Evolutionary conservation across 305 asterid genomes (phyloP).

Genomic region (Ajuga reptans): DNA sequence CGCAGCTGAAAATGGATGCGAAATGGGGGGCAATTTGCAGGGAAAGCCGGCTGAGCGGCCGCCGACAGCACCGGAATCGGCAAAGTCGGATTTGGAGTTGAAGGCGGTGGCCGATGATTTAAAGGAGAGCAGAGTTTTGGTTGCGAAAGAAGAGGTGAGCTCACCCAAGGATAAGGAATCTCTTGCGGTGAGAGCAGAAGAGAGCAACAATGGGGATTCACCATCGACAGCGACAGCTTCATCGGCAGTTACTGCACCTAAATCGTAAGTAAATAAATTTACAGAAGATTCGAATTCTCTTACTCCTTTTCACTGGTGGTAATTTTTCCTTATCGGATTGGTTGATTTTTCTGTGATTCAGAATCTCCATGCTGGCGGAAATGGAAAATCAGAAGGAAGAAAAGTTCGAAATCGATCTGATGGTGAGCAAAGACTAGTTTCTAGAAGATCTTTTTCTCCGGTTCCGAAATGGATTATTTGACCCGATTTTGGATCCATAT

Average conservation of each 20-base stretch:
- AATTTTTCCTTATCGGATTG: neutral
- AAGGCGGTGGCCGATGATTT: constrained; percentile 37
- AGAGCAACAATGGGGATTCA: constrained; percentile 34
- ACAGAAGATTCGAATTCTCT: neutral
- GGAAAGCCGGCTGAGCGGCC: constrained; percentile 19
- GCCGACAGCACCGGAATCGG: constrained; percentile 31
- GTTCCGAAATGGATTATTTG: neutral
- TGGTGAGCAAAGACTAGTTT: constrained; percentile 32
- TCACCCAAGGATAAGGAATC: constrained; percentile 52
- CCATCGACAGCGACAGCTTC: constrained; percentile 31
- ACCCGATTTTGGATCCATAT: constrained; percentile 18
- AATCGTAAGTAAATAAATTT: constrained; percentile 41
- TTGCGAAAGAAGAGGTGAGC: constrained; percentile 38
- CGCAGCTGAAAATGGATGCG: constrained; percentile 44
- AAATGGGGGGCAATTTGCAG: constrained; percentile 30
- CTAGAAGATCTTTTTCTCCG: neutral
- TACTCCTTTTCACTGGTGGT: neutral
- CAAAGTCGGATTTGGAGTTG: constrained; percentile 40
- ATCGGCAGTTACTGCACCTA: constrained; percentile 28
- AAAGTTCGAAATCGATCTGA: constrained; percentile 52
- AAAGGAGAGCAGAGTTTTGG: constrained; percentile 35
- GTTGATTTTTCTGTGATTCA: constrained; percentile 20
- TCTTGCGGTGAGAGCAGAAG: constrained; percentile 34
- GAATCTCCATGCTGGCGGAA: constrained; percentile 26
- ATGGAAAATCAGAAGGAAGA: constrained; percentile 35